Base-by-base conservation (phyloP, 306 rosid species). In the Lathyrus sativus region DNA sequence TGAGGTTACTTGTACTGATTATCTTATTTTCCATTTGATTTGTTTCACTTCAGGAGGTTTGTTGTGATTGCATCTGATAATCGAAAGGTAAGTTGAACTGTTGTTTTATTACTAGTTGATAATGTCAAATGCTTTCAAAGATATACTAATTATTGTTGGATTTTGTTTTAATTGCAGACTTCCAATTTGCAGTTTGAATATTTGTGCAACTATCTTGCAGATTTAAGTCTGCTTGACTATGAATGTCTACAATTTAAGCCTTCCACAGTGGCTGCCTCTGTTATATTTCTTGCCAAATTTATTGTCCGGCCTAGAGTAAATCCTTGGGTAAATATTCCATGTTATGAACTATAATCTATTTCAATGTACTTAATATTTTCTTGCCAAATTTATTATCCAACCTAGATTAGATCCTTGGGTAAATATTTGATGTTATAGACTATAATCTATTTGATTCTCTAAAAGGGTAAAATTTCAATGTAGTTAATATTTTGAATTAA, bases 331-430 rank as follows among this genome's bases (percentile, higher is more conserved):
- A 82, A 82, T 61, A 72, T 59, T 42, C 50, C 39, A 14, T 48
- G 3, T 39, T 61, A 4, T 26, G 29, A 26, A 26, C 4, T 3
- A 0, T 29, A 48, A 4, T 3, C 1, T 55, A 0, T 11, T 48
- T 61, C 29, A 26, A 26, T 26, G 4, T 26, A 26, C 29, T 26
- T 26, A 26, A 26, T 26, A 26, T 26, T 92, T 86, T 82, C 86
- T 89, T 15, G 82, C 98, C 2, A 89, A 79, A 61, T 86, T 83
- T 65, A 86, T 86, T 3, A 51, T 82, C 50, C 42, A 29, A 6
- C 86, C 92, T 13, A 82, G 78, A 54, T 26, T 37, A 22, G 79
- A 82, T 62, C 93, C 98, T 38, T 89, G 98, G 96, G 98, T 92
- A 70, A 82, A 82, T 56, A 72, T 60, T 42, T 57, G 53, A 19